Base-by-base conservation (phyloP, 2,329 filamentous ascomycete species). In the Phyllachora maydis region DNA sequence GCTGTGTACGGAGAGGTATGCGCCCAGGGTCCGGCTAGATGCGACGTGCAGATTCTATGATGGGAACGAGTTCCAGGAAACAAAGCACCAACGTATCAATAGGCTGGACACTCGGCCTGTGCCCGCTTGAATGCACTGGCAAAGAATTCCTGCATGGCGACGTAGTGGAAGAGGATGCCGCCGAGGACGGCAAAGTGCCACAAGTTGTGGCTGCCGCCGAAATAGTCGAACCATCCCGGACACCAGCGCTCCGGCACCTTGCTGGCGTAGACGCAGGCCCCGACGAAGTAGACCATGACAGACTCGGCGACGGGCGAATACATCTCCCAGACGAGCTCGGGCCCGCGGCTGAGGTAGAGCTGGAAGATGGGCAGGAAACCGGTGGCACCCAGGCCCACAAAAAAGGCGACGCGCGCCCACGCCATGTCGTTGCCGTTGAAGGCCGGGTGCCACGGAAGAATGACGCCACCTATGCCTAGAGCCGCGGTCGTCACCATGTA, bases 81-180 rank as follows among this genome's bases (percentile, higher is more conserved):
- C 21, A 16, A 17, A 6, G 20, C 12, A n/a, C 10, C 20, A n/a
- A 7, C 10, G n/a, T 10, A 32, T 49, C 36, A 66, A 33, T 61
- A 65, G 2, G 52, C 42, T 11, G 61, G 56, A 38, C 64, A 69
- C n/a, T 59, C 61, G 22, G 49, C 57, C 41, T 68, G 43, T 3
- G 74, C 75, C 29, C 74, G 62, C 33, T 57, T 49, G 47, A 85
- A 85, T 8, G 78, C 78, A 19, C 61, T 63, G 4, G 74, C 61
- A 41, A 98, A 98, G 47, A 98, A 88, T 26, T 82, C 66, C 47
- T 93, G 78, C 85, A 98, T 93, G 11, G 88, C 88, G 12, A 65
- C 62, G 50, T 95, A 98, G 47, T 98, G 88, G 45, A 92, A 95
- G n/a, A 95, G 49, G 28, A 98, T 98, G 8, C 88, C 88, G 10